A percentile compares a stretch with the other conserved stretches of the same genome.
These are phyloP conservation scores for Fraxinus excelsior DNA, from an alignment of 257 asterid genomes.

Conservation along the genomic window DNA sequence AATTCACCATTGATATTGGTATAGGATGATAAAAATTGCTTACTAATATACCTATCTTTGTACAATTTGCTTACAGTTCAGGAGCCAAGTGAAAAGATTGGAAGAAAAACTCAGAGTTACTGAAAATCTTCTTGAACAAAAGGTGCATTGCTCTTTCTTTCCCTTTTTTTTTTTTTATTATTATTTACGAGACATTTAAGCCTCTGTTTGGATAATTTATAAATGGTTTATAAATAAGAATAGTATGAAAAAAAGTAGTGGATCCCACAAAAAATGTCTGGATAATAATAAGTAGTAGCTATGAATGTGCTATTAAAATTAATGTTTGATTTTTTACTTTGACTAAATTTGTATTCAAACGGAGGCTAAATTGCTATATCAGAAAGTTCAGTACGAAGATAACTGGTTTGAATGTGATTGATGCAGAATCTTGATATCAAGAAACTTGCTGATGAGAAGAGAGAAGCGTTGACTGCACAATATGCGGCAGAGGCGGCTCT, in stretches of 20 bases:
- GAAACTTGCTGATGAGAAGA: slow-evolving; percentile 63
- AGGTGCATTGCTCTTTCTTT: slow-evolving; percentile 42
- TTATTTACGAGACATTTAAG: neutral
- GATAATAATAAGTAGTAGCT: no score
- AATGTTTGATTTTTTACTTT: no score
- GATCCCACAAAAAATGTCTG: no score
- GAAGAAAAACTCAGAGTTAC: slow-evolving; percentile 54
- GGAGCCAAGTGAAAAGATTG: slow-evolving; percentile 53
- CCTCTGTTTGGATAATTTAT: no score
- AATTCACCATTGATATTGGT: no score
- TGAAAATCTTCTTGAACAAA: slow-evolving; percentile 61
- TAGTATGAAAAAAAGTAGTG: no score
- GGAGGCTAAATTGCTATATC: neutral
- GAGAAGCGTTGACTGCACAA: slow-evolving; percentile 77
- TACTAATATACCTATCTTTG: neutral
- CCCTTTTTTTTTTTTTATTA: neutral
- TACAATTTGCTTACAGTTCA: slow-evolving; percentile 44
- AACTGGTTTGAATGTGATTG: slow-evolving; percentile 20
- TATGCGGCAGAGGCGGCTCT: slow-evolving; percentile 94
- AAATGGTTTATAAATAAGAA: no score
- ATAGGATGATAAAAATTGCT: no score
- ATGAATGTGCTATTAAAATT: no score
- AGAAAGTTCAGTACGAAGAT: neutral
- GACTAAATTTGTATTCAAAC: no score
- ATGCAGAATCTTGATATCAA: slow-evolving; percentile 76